Evolutionary conservation across 2,329 filamentous ascomycete genomes (phyloP).

Genomic region (Hymenoscyphus fraxineus): DNA sequence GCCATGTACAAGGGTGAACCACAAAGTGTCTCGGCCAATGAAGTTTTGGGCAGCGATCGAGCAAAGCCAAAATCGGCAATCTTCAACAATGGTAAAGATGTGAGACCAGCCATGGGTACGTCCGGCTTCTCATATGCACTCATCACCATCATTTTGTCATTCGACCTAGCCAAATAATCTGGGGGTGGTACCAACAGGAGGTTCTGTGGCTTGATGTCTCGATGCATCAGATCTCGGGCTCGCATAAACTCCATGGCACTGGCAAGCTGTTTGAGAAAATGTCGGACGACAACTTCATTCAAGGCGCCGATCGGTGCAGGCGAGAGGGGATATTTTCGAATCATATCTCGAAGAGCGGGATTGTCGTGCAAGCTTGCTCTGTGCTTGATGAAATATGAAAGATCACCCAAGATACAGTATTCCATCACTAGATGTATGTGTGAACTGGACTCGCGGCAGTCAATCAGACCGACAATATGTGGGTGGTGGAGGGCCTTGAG

Average conservation of each 20-base stretch:
- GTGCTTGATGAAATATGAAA: conserved; percentile 96
- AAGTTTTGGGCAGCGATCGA: conserved; percentile 82
- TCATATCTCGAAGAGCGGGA: conserved; percentile 82
- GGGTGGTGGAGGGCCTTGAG: conserved; percentile 91
- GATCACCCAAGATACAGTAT: conserved; percentile 91
- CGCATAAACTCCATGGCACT: conserved; percentile 89
- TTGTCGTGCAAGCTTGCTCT: conserved; percentile 76
- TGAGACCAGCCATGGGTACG: conserved; percentile 74
- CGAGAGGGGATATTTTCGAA: conserved; percentile 85
- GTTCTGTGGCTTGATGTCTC: conserved; percentile 97
- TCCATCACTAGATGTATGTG: conserved; percentile 99
- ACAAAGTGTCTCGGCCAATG: conserved; percentile 91
- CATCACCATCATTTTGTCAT: conserved; percentile 66
- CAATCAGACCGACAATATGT: conserved; percentile 93
- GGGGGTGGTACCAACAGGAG: conserved; percentile 81
- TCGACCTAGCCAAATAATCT: conserved; percentile 60
- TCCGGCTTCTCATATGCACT: conserved; percentile 74
- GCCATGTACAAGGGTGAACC: conserved; percentile 98
- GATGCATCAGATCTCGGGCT: conserved; percentile 82
- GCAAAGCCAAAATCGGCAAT: conserved; percentile 99
- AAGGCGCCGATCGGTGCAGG: conserved; percentile 68
- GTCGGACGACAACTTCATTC: conserved; percentile 91
- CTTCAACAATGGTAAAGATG: conserved; percentile 91
- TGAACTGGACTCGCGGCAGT: conserved; percentile 80
- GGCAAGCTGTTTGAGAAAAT: conserved; percentile 91